Evolutionary conservation across 345 rosid genomes (phyloP), one percentile per base, ranked within the genome.

Genomic region (Moricandia moricandioides): DNA sequence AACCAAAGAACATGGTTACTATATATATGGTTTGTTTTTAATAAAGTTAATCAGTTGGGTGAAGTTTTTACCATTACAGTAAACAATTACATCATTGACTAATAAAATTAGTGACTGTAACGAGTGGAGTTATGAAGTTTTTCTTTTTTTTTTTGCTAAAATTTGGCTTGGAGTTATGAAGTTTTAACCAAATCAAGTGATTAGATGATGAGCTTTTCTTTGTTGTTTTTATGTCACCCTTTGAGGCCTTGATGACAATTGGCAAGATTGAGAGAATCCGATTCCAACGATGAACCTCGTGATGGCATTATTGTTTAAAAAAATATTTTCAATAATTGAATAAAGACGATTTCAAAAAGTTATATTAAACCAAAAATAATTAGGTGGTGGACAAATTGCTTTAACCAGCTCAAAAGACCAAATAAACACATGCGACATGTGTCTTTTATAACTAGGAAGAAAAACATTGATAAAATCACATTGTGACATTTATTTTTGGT

Each of bases 201-300:
- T 27, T 67, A 11, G 43, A 52, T 13, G 29, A 33, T 55, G 16
- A 76, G 51, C 31, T 39, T 71, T 45, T 51, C 24, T 7, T 37
- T 10, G 13, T 21, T 77, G 35, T 10, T 65, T 71, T 56, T 57
- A 33, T 70, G 45, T 56, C 12, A 34, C 62, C 12, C 27, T 35
- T 75, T 12, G 33, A 62, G 47, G 54, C 29, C n/a, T 17, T 5
- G 24, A 40, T 31, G 37, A 47, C 56, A 45, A 70, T 45, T 64
- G 55, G 61, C 5, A 45, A 65, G 67, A 77, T 70, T 70, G 71
- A 65, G 61, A 56, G 76, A 71, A 77, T 77, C 76, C 72, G 55
- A 77, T 77, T 77, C 76, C 72, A 65, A 65, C 68, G 76, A 77
- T 77, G 75, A 77, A 14, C n/a, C 75, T 77, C 80, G 80, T 77